phyloP scores from a whole-genome alignment of 139 green algal species.

The Zygnema cylindricum region DNA sequence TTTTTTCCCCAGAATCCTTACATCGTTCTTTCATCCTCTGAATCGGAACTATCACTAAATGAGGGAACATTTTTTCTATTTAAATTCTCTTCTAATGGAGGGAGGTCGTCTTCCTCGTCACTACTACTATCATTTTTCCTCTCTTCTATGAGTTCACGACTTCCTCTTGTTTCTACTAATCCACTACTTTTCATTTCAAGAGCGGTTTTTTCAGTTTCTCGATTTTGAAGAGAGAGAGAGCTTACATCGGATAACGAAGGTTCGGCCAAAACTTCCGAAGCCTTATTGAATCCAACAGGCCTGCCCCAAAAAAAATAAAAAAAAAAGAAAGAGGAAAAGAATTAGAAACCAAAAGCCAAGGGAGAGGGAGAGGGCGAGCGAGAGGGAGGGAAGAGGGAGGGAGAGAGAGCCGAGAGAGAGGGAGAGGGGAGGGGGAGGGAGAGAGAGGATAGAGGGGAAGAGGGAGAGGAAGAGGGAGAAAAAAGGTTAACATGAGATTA shows the following conservation, averaged over 20 bases:
- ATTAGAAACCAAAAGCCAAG: no score
- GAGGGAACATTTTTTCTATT: background rate
- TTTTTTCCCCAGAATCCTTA: no score
- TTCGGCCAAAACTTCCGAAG: background rate
- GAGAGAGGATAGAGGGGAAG: no score
- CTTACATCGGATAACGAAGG: background rate
- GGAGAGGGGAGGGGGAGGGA: no score
- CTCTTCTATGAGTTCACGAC: background rate
- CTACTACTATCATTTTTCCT: background rate
- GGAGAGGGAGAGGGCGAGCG: no score
- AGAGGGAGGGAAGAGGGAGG: no score
- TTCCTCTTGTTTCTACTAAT: background rate
- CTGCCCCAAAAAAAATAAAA: background rate
- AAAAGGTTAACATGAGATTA: background rate
- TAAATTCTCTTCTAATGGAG: background rate
- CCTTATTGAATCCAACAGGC: background rate
- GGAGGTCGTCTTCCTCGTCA: conserved; percentile 6
- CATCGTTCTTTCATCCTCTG: background rate
- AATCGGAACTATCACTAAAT: background rate
- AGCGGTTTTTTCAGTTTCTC: background rate
- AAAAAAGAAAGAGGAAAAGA: no score
- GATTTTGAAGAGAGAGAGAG: background rate
- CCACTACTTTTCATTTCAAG: background rate
- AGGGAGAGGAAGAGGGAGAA: no score
- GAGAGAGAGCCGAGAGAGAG: no score